phyloP scores from a whole-genome alignment of 192 early-diverging fungal genomes.

The Backusella westeae region DNA sequence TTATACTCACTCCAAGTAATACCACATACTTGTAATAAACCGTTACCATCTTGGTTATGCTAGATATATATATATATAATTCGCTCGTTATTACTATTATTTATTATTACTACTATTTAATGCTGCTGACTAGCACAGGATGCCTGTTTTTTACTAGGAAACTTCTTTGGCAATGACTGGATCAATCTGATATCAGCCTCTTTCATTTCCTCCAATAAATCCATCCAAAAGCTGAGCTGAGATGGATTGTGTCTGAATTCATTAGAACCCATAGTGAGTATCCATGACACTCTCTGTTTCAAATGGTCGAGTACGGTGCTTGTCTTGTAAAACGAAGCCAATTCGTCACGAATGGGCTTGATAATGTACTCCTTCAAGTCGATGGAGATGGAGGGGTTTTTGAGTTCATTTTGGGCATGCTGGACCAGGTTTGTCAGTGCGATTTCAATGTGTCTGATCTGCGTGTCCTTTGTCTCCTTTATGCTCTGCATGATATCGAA shows the following conservation, averaged over 20 bases:
- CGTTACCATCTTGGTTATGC: no score
- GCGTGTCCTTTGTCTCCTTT: neutral
- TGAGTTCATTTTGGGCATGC: neutral
- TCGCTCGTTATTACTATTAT: neutral
- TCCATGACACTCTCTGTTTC: neutral
- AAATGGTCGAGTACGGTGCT: neutral
- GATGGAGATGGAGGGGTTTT: neutral
- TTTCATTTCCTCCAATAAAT: neutral
- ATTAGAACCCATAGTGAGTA: neutral
- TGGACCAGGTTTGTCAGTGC: neutral
- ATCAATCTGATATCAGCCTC: neutral
- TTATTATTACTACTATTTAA: neutral
- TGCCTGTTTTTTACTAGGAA: neutral
- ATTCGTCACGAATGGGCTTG: neutral
- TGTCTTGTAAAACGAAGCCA: conserved; percentile 3
- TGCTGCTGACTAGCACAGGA: neutral
- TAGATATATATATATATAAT: neutral
- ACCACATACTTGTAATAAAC: no score
- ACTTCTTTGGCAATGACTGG: neutral
- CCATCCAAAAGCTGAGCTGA: neutral
- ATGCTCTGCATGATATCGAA: neutral
- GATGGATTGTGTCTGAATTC: neutral
- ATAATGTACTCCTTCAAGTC: neutral
- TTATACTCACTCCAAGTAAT: no score
- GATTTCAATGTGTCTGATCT: neutral